Evolutionary conservation across 345 rosid species (phyloP).

Genomic region (Syzygium jambos): DNA sequence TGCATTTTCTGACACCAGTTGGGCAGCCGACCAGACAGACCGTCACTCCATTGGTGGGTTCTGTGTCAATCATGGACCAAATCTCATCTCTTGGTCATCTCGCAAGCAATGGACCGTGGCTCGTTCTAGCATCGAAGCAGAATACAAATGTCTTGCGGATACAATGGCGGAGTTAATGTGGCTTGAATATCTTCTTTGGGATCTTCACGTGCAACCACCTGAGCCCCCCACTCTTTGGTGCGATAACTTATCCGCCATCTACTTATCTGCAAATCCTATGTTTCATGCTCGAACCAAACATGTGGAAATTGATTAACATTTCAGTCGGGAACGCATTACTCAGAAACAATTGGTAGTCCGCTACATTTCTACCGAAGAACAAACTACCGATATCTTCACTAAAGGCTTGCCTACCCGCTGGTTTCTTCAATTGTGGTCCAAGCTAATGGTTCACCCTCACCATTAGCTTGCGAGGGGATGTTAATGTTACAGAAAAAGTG

Average conservation of each 20-base stretch:
- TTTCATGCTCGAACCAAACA: background rate
- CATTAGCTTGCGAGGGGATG: background rate
- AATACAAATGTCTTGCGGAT: background rate
- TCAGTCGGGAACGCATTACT: background rate
- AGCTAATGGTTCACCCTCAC: background rate
- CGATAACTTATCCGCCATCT: background rate
- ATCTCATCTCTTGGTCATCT: background rate
- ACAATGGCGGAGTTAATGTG: background rate
- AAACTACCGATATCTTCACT: background rate
- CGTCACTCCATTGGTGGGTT: background rate
- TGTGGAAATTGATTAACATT: background rate
- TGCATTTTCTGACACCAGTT: background rate
- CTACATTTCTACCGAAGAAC: background rate
- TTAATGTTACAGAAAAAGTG: no score
- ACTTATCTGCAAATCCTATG: background rate
- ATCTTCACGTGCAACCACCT: background rate
- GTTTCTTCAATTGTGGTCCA: background rate
- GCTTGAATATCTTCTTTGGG: background rate
- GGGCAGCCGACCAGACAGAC: background rate
- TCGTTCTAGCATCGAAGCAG: background rate
- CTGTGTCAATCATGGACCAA: background rate
- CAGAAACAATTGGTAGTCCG: background rate
- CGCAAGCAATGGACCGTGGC: background rate
- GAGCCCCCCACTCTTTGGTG: background rate
- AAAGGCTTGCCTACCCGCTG: background rate